Evolutionary conservation across 208 protist species (phyloP), one percentile per base, ranked within the genome.

Genomic region (Vickermania ingenoplastis): DNA sequence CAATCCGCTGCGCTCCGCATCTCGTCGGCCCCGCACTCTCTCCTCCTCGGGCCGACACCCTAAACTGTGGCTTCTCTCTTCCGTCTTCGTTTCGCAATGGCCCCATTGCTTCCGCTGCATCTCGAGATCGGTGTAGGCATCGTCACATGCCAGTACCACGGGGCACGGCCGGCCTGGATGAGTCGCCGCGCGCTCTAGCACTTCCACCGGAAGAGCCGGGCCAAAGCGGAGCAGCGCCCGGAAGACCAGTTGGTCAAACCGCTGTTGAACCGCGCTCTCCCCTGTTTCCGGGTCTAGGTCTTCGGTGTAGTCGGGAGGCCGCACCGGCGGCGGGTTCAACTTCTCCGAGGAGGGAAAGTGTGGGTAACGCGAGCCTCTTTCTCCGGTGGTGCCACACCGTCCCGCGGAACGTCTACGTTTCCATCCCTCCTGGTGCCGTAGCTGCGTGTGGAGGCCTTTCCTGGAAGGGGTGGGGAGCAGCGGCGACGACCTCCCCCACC

Each of bases 201-300:
- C 80, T 21, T 93, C 82, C 23, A 79, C 69, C 7, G 87, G 87
- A 41, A 91, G 73, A 24, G 87, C 83, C 14, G 83, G 87, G 0
- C 87, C 87, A 65, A 77, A 94, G 53, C 61, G 78, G 17, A 90
- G 67, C 3, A 94, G 31, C 2, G 87, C 83, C 0, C 59, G 61
- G 56, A 71, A 49, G 1, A 89, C 83, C 3, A 94, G 61, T 0
- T 14, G 53, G 59, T 94, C 67, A 68, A 94, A 94, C n/a, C 65
- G 71, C 7, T 72, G 17, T 62, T 94, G 87, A 36, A 88, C 51
- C 1, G 72, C 48, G 51, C 87, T 94, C 27, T 77, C 56, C 21
- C 87, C 87, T 1, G 63, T 83, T 21, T 29, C 36, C 1, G 56
- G 2, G 49, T 94, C 80, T 3, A 91, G 72, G 5, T 65, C 61